Evolutionary conservation across 192 early-diverging fungal genomes (phyloP).

Genomic region (Coemansia sp.): DNA sequence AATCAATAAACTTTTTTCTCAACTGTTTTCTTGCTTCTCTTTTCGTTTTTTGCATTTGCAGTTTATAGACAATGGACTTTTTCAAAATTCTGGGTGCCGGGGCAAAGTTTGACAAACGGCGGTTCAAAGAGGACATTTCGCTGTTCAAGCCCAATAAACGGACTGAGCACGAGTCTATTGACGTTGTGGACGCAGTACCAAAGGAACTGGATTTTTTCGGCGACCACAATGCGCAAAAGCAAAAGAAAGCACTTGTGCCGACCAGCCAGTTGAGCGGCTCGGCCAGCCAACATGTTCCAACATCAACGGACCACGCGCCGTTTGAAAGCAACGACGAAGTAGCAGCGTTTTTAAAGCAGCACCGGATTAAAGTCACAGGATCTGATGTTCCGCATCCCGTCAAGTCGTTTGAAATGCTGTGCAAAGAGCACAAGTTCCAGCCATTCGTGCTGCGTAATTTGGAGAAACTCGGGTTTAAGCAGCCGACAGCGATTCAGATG

Average conservation of each 20-base stretch:
- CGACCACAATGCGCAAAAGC: constrained; percentile 22
- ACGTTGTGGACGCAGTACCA: constrained; percentile 37
- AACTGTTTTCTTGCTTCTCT: not conserved
- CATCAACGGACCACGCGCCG: constrained; percentile 42
- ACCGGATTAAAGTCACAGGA: constrained; percentile 82
- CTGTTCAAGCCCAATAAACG: constrained; percentile 64
- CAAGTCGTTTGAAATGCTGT: constrained; percentile 76
- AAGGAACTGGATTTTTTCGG: constrained; percentile 47
- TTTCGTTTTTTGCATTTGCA: not conserved
- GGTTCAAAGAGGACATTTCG: constrained; percentile 78
- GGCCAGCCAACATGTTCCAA: constrained; percentile 40
- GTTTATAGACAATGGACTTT: constrained; percentile 59
- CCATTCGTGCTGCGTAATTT: constrained; percentile 76
- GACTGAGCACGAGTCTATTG: constrained; percentile 6
- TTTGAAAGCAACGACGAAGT: constrained; percentile 44
- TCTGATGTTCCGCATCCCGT: constrained; percentile 85
- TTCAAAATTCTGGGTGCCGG: constrained; percentile 86
- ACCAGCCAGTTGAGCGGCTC: constrained; percentile 42
- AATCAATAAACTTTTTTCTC: not conserved
- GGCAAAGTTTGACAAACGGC: constrained; percentile 81
- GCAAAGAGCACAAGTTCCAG: constrained; percentile 66
- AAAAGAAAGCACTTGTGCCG: constrained; percentile 20
- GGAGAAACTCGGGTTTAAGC: constrained; percentile 62
- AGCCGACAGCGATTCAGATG: constrained; percentile 93
- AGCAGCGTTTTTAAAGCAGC: constrained; percentile 68